A percentile compares a stretch with the other conserved stretches of the same genome.
phyloP scores from a whole-genome alignment of 106 monocot genomes.

The Dioscorea dumetorum region DNA sequence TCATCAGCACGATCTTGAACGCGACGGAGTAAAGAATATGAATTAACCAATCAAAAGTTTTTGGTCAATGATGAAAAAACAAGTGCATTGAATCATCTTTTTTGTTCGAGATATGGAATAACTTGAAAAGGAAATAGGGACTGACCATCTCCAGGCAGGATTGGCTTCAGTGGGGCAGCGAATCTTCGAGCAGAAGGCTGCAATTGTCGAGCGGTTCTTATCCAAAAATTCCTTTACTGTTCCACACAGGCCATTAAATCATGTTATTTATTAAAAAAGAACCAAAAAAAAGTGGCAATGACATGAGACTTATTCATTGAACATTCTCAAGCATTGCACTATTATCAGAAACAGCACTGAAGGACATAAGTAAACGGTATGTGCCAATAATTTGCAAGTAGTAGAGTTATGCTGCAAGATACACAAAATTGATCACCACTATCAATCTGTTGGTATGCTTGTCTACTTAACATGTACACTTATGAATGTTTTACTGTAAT shows the following conservation, averaged over 20 bases:
- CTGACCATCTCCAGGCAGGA: slow-evolving; percentile 69
- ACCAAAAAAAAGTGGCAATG: too few species aligned
- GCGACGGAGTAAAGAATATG: background rate
- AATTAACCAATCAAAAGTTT: background rate
- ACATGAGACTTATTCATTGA: too few species aligned
- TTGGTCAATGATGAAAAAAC: background rate
- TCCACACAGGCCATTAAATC: background rate
- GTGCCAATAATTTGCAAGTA: too few species aligned
- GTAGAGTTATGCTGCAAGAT: too few species aligned
- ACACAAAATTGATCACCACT: too few species aligned
- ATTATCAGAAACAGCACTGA: too few species aligned
- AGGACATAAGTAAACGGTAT: too few species aligned
- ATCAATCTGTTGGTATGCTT: too few species aligned
- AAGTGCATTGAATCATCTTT: background rate
- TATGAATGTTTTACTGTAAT: too few species aligned
- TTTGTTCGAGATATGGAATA: background rate
- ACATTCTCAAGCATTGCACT: too few species aligned
- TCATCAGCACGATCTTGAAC: background rate
- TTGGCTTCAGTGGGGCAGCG: slow-evolving; percentile 38
- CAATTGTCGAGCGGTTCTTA: slow-evolving; percentile 5
- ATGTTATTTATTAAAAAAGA: too few species aligned
- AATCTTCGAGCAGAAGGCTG: slow-evolving; percentile 41
- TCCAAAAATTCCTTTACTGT: slow-evolving; percentile 19
- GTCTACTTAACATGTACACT: too few species aligned
- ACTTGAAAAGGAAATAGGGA: background rate